Evolutionary conservation across 805 yeast species (phyloP).

Genomic region (Lipomyces starkeyi): DNA sequence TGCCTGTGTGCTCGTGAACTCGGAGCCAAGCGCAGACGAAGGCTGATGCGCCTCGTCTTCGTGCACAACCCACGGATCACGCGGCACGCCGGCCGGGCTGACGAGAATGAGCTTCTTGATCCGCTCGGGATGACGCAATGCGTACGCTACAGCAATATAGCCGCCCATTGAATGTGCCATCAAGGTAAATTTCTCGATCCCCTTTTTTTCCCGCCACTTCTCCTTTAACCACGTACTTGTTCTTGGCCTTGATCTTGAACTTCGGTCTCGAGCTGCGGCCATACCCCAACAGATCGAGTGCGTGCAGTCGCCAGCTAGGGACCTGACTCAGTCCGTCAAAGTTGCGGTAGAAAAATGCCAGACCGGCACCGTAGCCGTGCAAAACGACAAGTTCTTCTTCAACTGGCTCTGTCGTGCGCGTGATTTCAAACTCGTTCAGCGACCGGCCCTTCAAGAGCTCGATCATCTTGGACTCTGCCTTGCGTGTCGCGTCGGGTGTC

Average conservation of each 20-base stretch:
- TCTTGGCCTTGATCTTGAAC: slow-evolving; percentile 50
- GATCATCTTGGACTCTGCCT: slow-evolving; percentile 55
- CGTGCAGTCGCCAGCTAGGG: slow-evolving; percentile 73
- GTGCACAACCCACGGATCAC: slow-evolving; percentile 35
- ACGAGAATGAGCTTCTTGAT: slow-evolving; percentile 75
- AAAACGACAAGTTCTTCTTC: slow-evolving; percentile 68
- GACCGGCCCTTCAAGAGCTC: slow-evolving; percentile 55
- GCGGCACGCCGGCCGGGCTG: slow-evolving; percentile 86
- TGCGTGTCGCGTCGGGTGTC: slow-evolving; percentile 40
- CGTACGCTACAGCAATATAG: slow-evolving; percentile 72
- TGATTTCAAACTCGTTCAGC: slow-evolving; percentile 78
- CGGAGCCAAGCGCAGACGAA: slow-evolving; percentile 15
- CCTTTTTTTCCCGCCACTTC: slow-evolving; percentile 63
- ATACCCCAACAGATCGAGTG: slow-evolving; percentile 87
- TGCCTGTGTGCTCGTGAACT: slow-evolving; percentile 28
- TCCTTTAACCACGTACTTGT: slow-evolving; percentile 51
- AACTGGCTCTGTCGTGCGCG: slow-evolving; percentile 34
- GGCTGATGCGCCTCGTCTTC: slow-evolving; percentile 23
- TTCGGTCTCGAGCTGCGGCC: slow-evolving; percentile 86
- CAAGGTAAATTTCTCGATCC: slow-evolving; percentile 58
- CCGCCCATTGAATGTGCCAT: slow-evolving; percentile 96
- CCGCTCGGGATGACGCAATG: slow-evolving; percentile 62
- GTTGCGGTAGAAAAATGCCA: slow-evolving; percentile 79
- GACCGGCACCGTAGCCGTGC: slow-evolving; percentile 94
- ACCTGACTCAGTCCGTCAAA: slow-evolving; percentile 54